A percentile compares a stretch with the other conserved stretches of the same genome.
phyloP scores from a whole-genome alignment of 345 rosid species.

The Eutrema yunnanense region DNA sequence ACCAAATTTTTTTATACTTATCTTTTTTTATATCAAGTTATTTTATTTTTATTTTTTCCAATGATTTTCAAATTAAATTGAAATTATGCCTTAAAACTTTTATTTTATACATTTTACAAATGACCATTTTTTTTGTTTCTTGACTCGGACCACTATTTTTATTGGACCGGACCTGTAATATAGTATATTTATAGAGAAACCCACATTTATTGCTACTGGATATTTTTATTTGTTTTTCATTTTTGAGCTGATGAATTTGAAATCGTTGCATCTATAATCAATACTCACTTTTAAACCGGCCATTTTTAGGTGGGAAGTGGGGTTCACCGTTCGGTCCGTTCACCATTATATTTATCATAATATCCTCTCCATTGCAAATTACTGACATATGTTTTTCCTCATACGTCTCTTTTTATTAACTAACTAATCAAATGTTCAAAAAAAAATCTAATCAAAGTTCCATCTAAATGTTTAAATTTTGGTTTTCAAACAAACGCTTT shows the following conservation, averaged over 20 bases:
- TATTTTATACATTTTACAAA: too few species aligned
- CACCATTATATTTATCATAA: conserved; percentile 23
- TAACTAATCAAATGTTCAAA: not conserved
- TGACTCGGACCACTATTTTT: too few species aligned
- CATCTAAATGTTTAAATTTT: not conserved
- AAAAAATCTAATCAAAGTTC: not conserved
- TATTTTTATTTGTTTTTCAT: not conserved
- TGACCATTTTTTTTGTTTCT: too few species aligned
- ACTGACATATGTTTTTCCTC: not conserved
- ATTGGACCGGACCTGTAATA: too few species aligned
- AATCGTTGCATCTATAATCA: conserved; percentile 24
- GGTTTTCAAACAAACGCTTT: not conserved
- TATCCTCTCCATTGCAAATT: conserved; percentile 5
- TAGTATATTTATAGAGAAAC: too few species aligned
- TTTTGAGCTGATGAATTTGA: conserved; percentile 3
- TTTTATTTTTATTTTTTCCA: too few species aligned
- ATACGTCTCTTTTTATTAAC: not conserved
- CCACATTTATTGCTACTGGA: conserved; percentile 13
- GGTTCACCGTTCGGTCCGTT: conserved; percentile 25
- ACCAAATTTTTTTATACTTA: too few species aligned
- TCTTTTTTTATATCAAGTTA: too few species aligned
- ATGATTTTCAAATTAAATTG: too few species aligned
- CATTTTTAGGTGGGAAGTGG: conserved; percentile 36
- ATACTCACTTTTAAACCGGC: conserved; percentile 33
- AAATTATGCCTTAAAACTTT: too few species aligned